Evolutionary conservation across 441 rosid genomes (phyloP).

Genomic region (Erysimum pusillum): DNA sequence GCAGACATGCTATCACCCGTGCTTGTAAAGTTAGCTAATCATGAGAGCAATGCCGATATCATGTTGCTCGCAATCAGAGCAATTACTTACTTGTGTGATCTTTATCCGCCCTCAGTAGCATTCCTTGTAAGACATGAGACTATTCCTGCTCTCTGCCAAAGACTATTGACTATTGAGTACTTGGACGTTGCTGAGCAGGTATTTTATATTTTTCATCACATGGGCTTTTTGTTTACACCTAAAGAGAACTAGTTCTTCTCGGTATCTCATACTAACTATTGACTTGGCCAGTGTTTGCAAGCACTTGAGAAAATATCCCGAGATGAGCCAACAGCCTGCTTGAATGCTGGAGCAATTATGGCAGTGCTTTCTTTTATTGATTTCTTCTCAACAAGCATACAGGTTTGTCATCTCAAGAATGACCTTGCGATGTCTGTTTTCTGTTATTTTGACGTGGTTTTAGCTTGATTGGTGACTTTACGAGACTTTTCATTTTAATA

Average conservation of each 20-base stretch:
- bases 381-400: slow-evolving; percentile 90
- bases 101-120: slow-evolving; percentile 82
- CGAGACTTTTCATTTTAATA: slow-evolving; percentile 27
- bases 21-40: slow-evolving; percentile 78
- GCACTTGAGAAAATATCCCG: slow-evolving; percentile 97
- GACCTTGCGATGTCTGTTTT: slow-evolving; percentile 13
- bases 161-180: slow-evolving; percentile 81
- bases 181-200: slow-evolving; percentile 99
- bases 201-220: slow-evolving; percentile 15
- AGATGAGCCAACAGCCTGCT: slow-evolving; percentile 87
- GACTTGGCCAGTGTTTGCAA: slow-evolving; percentile 80
- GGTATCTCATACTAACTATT: slow-evolving; percentile 24
- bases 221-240: slow-evolving; percentile 3
- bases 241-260: slow-evolving; percentile 15
- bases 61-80: slow-evolving; percentile 90
- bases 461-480: slow-evolving; percentile 23
- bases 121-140: slow-evolving; percentile 85
- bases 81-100: slow-evolving; percentile 92
- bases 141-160: slow-evolving; percentile 85
- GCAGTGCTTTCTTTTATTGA: slow-evolving; percentile 87
- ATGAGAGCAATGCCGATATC: slow-evolving; percentile 72
- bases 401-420: slow-evolving; percentile 57
- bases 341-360: slow-evolving; percentile 92
- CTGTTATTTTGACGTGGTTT: slow-evolving; percentile 20
- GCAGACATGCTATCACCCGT: slow-evolving; percentile 82